Percentiles rank a stretch among this genome's conserved stretches.
phyloP scores from a whole-genome alignment of 805 yeast genomes.

The Yarrowia sp. region DNA sequence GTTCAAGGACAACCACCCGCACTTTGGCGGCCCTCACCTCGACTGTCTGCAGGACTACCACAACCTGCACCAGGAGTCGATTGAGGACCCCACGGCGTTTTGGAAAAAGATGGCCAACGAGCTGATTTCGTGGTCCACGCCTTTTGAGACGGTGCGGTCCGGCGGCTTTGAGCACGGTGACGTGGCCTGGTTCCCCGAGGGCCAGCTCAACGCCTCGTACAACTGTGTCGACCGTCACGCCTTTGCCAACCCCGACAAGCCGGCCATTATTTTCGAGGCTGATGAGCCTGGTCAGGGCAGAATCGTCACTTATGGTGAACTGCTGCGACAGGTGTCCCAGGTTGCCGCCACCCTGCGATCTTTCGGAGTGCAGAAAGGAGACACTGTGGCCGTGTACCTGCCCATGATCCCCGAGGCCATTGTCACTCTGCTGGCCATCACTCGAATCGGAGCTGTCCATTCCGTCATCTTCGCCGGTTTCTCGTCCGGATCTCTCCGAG shows the following conservation, averaged over 20 bases:
- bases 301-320: conserved; percentile 78
- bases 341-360: conserved; percentile 79
- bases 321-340: conserved; percentile 77
- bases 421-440: conserved; percentile 89
- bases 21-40: conserved; percentile 57
- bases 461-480: conserved; percentile 97
- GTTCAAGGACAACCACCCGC: conserved; percentile 37
- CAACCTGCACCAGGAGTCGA: conserved; percentile 66
- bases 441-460: conserved; percentile 92
- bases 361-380: conserved; percentile 92
- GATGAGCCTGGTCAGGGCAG: conserved; percentile 78
- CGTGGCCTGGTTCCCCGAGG: conserved; percentile 90
- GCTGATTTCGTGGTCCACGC: conserved; percentile 75
- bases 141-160: conserved; percentile 58
- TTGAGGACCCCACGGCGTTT: conserved; percentile 74
- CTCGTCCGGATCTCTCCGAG: conserved; percentile 86
- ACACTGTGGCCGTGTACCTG: conserved; percentile 90
- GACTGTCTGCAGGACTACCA: conserved; percentile 65
- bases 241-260: conserved; percentile 74
- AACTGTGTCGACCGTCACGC: conserved; percentile 98
- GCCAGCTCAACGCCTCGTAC: conserved; percentile 88
- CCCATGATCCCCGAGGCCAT: conserved; percentile 98
- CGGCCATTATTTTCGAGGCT: conserved; percentile 76
- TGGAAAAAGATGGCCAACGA: conserved; percentile 75
- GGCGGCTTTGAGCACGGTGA: conserved; percentile 76